Evolutionary conservation across 139 green algal species (phyloP).

Genomic region (Edaphochlamys debaryana): DNA sequence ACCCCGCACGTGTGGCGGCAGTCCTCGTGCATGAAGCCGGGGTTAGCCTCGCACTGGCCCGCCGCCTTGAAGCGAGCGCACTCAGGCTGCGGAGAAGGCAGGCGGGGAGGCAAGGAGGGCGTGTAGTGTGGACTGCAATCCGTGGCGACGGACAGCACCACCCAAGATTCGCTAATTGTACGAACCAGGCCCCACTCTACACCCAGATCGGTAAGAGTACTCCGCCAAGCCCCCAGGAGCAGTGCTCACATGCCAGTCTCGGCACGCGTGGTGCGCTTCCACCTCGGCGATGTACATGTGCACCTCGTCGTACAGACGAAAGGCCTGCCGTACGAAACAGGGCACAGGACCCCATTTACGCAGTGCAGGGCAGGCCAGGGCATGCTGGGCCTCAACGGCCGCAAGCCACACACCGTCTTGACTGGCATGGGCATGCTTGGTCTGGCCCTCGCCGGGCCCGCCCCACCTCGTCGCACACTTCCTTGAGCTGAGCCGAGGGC

Average conservation of each 20-base stretch:
- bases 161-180: no score
- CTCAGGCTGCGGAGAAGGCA: conserved; percentile 57
- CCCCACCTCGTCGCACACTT: conserved; percentile 70
- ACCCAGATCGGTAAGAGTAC: no score
- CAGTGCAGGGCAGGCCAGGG: not conserved
- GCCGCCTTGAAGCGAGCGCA: conserved; percentile 46
- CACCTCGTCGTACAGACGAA: conserved; percentile 39
- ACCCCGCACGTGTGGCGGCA: conserved; percentile 52
- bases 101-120: no score
- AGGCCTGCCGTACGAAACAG: conserved; percentile 38
- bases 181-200: no score
- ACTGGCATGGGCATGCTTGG: no score
- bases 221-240: no score
- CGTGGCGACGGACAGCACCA: no score
- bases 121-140: no score
- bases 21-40: conserved; percentile 58
- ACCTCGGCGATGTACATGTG: conserved; percentile 19
- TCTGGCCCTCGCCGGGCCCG: no score
- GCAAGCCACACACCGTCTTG: no score
- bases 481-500: conserved; percentile 65
- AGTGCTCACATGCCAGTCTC: conserved; percentile 48
- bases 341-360: no score
- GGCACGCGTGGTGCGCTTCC: conserved; percentile 36
- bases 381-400: no score
- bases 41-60: conserved; percentile 63